Evolutionary conservation across 345 rosid species (phyloP), one percentile per base, ranked within the genome.

Genomic region (Gossypium herbaceum): DNA sequence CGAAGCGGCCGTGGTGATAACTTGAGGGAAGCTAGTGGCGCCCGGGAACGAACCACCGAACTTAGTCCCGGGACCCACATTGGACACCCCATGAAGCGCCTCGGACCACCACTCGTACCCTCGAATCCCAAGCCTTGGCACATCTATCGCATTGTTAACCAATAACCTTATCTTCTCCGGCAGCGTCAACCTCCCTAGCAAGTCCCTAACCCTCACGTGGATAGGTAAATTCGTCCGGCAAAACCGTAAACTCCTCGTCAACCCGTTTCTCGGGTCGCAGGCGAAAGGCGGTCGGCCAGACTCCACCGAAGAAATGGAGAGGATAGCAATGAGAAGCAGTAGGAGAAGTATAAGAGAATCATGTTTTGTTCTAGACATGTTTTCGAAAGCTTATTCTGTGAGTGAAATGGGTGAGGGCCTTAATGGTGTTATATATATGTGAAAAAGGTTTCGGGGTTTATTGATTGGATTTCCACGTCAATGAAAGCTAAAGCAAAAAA

Each of bases 31-130:
- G 86, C 98, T 91, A 16, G 99, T 93, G 69, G 99, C 99, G 0
- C 83, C 88, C 1, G 88, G 91, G 69, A 91, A 87, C 25, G 82
- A 80, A 39, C 97, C 94, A 41, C 90, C 89, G 50, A 95, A 91
- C 82, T 79, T 89, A 29, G 86, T 51, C 2, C 98, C 98, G 0
- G 86, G 98, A 20, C 98, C 98, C 0, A 84, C 87, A 73, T 90
- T 81, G 29, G 99, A 86, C 59, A 95, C 89, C 3, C 99, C 99
- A 8, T 95, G 99, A 4, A 95, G 92, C 1, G 99, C 99, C 85
- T 93, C 99, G 0, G 95, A 88, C 99, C 99, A 95, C 99, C 99
- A 95, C 88, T 95, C 93, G 72, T 95, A 95, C 0, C 91, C 91
- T 25, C 83, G 91, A 59, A 95, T 85, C 24, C 97, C 98, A 7